Percentiles rank a stretch among this genome's conserved stretches.
These are phyloP conservation scores for Melanomma pulvis-pyrius DNA, from an alignment of 495 filamentous ascomycete genomes.

Conservation along the genomic window DNA sequence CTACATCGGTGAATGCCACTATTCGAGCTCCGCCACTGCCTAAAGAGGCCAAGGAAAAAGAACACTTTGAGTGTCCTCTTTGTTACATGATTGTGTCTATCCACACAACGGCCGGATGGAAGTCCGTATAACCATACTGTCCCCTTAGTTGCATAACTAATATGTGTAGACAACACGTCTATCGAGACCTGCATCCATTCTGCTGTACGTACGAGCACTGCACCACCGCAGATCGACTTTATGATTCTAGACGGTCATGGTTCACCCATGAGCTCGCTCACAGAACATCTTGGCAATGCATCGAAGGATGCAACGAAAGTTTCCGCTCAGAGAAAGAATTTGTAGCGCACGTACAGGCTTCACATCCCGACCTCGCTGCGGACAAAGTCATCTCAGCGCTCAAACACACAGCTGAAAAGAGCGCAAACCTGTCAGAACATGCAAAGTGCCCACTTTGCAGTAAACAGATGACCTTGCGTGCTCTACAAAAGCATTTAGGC, in stretches of 20 bases:
- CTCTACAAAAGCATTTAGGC: constrained; percentile 32
- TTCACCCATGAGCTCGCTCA: constrained; percentile 33
- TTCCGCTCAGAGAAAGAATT: constrained; percentile 15
- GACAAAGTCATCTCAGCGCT: background rate
- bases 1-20: constrained; percentile 22
- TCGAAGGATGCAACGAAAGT: constrained; percentile 18
- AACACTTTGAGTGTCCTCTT: constrained; percentile 35
- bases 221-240: constrained; percentile 32
- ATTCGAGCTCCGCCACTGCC: constrained; percentile 28
- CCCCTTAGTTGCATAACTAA: background rate
- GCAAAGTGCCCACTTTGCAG: constrained; percentile 14
- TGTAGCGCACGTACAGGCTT: constrained; percentile 2
- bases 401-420: constrained; percentile 7
- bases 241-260: constrained; percentile 29
- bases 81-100: constrained; percentile 36
- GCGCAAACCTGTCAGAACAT: background rate
- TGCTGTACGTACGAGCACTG: constrained; percentile 29
- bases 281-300: constrained; percentile 23
- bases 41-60: constrained; percentile 27
- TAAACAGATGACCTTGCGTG: background rate
- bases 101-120: constrained; percentile 22
- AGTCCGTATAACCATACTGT: constrained; percentile 1
- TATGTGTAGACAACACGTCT: constrained; percentile 29
- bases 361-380: constrained; percentile 5
- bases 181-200: constrained; percentile 36